phyloP scores from a whole-genome alignment of 495 filamentous ascomycete genomes.

The Friedmanniomyces simplex region DNA sequence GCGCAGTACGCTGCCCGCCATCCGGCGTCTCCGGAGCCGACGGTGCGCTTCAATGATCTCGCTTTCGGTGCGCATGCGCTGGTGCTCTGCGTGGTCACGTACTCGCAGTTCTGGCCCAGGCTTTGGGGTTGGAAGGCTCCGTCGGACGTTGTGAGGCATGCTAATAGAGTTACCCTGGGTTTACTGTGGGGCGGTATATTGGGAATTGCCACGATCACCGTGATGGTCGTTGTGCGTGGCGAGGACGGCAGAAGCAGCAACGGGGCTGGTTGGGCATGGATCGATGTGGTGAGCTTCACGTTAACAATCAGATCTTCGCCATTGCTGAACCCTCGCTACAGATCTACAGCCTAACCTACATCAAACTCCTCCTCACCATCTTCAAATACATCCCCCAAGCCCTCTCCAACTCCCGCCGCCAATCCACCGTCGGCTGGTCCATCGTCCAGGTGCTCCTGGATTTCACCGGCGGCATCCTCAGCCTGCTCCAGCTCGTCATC shows the following conservation, averaged over 20 bases:
- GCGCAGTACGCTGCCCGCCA: slow-evolving; percentile 78
- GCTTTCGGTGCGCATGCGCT: slow-evolving; percentile 74
- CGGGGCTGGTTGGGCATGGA: slow-evolving; percentile 55
- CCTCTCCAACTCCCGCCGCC: slow-evolving; percentile 65
- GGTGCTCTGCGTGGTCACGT: slow-evolving; percentile 52
- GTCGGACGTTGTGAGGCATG: slow-evolving; percentile 38
- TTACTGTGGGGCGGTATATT: slow-evolving; percentile 56
- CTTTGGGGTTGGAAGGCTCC: slow-evolving; percentile 64
- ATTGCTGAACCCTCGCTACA: slow-evolving; percentile 24
- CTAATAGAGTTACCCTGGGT: slow-evolving; percentile 55
- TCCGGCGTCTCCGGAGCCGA: slow-evolving; percentile 57
- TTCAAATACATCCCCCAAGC: slow-evolving; percentile 91
- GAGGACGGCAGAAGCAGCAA: slow-evolving; percentile 44
- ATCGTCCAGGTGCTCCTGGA: slow-evolving; percentile 83
- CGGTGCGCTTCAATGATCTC: slow-evolving; percentile 82
- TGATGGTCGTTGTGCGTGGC: slow-evolving; percentile 44
- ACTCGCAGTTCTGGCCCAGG: slow-evolving; percentile 59
- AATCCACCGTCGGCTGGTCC: slow-evolving; percentile 78
- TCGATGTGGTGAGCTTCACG: slow-evolving; percentile 59
- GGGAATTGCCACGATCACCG: slow-evolving; percentile 42
- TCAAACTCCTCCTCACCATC: slow-evolving; percentile 80
- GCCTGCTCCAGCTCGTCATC: slow-evolving; percentile 67
- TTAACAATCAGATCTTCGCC: background rate
- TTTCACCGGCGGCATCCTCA: slow-evolving; percentile 68
- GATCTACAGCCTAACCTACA: slow-evolving; percentile 72